Evolutionary conservation across 164 flowering plant genomes (phyloP), one percentile per base, ranked within the genome.

Genomic region (Taxillus chinensis): DNA sequence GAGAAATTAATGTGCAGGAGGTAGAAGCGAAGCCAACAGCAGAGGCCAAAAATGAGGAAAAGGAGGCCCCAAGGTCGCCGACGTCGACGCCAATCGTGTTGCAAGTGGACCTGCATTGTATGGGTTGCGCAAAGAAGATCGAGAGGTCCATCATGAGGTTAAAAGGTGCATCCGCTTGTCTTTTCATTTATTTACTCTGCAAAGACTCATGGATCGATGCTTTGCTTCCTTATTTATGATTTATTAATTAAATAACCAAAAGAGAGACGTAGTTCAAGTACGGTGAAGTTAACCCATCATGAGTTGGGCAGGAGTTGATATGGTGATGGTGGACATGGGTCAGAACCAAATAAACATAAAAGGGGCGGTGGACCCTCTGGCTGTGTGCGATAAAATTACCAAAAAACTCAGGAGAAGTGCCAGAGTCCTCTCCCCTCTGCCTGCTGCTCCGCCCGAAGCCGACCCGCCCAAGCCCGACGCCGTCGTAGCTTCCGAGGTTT

Each of bases 61-160:
- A 48, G 14, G 68, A 80, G 57, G 78, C 73, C 53, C 79, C 80
- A 48, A 76, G 80, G 8, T 76, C 80, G 8, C 70, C 76, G 59
- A 85, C 90, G 60, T 87, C 87, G 0, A 45, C 75, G 5, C 92
- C 96, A 2, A 74, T 83, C 66, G 82, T 89, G 5, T 64, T 92
- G 77, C 79, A 51, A 62, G 85, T 90, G 39, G 96, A 90, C 73
- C 75, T 92, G 87, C 96, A 92, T 77, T 92, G 98, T 71, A 80
- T 83, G 8, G 96, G 98, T 8, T 92, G 98, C 69, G 90, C 96
- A 14, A 92, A 83, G 83, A 90, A 83, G 77, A 83, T 92, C 53
- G 87, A 87, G 73, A 83, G 78, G 68, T 80, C 83, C 68, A 78
- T 87, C 64, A 64, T 78, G 77, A 84, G 77, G 64, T 72, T 77